A percentile compares a stretch with the other conserved stretches of the same genome.
phyloP scores from a whole-genome alignment of 106 monocot genomes.

The Xerophyta viscosa region DNA sequence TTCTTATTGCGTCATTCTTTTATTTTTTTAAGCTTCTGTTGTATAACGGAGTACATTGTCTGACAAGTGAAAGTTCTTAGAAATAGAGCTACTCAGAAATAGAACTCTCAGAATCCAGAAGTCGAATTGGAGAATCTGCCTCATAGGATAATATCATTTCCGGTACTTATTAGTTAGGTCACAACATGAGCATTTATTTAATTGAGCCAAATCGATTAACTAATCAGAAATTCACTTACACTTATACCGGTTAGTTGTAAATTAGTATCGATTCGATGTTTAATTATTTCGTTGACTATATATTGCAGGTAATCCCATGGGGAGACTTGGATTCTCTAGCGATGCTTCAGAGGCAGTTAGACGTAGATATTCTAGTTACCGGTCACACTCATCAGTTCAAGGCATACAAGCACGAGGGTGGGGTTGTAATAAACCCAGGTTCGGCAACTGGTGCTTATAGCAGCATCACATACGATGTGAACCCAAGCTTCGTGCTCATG shows the following conservation, averaged over 20 bases:
- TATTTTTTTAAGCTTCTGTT: too few species aligned
- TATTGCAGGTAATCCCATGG: slow-evolving; percentile 66
- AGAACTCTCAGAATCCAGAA: too few species aligned
- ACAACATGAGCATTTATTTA: background rate
- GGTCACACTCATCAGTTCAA: slow-evolving; percentile 97
- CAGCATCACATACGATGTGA: slow-evolving; percentile 92
- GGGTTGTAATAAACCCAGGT: slow-evolving; percentile 94
- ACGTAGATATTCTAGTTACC: slow-evolving; percentile 88
- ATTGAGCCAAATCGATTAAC: background rate
- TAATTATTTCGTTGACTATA: background rate
- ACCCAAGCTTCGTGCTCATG: slow-evolving; percentile 95
- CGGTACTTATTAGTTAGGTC: background rate
- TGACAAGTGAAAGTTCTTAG: too few species aligned
- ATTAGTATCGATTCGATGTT: background rate
- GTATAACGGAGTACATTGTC: too few species aligned
- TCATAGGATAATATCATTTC: too few species aligned
- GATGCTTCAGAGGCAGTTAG: slow-evolving; percentile 90
- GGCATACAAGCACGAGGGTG: slow-evolving; percentile 98
- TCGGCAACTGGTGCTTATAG: slow-evolving; percentile 92
- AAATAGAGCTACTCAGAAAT: too few species aligned
- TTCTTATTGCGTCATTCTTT: background rate
- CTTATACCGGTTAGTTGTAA: too few species aligned
- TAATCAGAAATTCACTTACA: too few species aligned
- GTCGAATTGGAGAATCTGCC: too few species aligned
- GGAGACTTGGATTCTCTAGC: slow-evolving; percentile 88